Evolutionary conservation across 169 alveolate genomes (phyloP).

Genomic region (Cryptosporidium bovis): DNA sequence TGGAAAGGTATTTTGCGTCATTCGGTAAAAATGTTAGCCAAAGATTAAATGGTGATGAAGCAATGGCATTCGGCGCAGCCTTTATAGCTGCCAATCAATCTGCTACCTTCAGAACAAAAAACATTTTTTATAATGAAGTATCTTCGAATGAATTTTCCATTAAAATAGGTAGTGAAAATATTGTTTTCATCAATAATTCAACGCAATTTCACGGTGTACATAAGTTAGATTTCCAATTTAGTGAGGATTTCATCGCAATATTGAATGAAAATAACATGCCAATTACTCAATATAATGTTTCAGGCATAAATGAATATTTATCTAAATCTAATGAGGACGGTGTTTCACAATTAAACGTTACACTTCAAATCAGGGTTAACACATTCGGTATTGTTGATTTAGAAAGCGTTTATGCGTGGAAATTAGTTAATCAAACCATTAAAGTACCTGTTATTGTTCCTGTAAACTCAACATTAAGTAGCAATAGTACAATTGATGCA

Average conservation of each 20-base stretch:
- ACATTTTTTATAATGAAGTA: conserved; percentile 38
- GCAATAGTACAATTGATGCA: not conserved
- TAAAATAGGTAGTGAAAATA: not conserved
- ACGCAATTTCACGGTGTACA: conserved; percentile 40
- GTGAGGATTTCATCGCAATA: conserved; percentile 7
- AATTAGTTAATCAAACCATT: conserved; percentile 60
- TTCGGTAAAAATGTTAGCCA: conserved; percentile 76
- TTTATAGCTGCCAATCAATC: conserved; percentile 83
- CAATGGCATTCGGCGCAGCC: conserved; percentile 86
- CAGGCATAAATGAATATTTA: conserved; percentile 31
- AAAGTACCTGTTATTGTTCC: conserved; percentile 34
- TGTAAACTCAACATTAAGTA: conserved; percentile 2
- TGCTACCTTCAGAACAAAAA: conserved; percentile 62
- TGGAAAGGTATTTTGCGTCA: conserved; percentile 74
- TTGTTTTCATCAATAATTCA: conserved; percentile 24
- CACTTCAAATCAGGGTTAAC: conserved; percentile 38
- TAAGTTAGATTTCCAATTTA: conserved; percentile 1
- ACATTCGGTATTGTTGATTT: conserved; percentile 54
- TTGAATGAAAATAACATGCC: conserved; percentile 18
- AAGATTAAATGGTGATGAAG: conserved; percentile 86
- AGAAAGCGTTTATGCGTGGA: conserved; percentile 64
- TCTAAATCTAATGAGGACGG: not conserved
- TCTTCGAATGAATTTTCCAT: conserved; percentile 40
- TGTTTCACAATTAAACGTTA: conserved; percentile 28
- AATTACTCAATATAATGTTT: conserved; percentile 33